A percentile compares a stretch with the other conserved stretches of the same genome.
Evolutionary conservation across 176 grass and related monocot genomes (phyloP).

Genomic region (Panicum miliaceum): DNA sequence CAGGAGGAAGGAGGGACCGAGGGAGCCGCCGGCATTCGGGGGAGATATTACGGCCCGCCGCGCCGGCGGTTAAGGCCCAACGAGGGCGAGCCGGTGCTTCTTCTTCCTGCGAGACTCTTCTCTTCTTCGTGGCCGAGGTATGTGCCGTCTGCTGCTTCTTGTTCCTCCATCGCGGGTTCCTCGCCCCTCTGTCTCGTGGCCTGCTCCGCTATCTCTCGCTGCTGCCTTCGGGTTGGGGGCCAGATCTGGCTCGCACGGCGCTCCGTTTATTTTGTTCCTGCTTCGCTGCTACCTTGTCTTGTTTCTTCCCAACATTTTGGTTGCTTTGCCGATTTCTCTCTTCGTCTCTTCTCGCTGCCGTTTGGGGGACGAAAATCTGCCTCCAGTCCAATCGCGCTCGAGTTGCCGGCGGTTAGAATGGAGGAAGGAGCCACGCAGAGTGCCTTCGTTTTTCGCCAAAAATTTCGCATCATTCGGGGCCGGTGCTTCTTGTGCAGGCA

Average conservation of each 20-base stretch:
- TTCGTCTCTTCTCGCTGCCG: background rate
- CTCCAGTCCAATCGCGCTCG: background rate
- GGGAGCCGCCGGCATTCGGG: background rate
- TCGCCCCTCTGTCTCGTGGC: background rate
- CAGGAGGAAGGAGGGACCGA: too few relatives aligned
- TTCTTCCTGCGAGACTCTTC: background rate
- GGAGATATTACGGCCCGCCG: background rate
- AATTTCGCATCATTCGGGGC: background rate
- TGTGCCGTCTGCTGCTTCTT: background rate
- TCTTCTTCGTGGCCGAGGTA: background rate
- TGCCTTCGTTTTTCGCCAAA: too few relatives aligned
- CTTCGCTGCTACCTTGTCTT: too few relatives aligned
- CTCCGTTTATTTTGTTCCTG: background rate
- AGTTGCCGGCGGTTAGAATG: background rate
- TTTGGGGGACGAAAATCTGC: background rate
- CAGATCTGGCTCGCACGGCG: constrained; percentile 36
- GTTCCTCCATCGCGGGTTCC: background rate
- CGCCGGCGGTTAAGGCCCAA: background rate
- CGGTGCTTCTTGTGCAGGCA: background rate
- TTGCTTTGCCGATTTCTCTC: background rate
- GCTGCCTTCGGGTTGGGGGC: background rate
- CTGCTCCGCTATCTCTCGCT: background rate
- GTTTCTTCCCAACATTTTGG: background rate
- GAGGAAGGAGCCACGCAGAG: background rate
- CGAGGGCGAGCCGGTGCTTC: background rate